phyloP scores from a whole-genome alignment of 805 yeast genomes.

The Candida hispaniensis region DNA sequence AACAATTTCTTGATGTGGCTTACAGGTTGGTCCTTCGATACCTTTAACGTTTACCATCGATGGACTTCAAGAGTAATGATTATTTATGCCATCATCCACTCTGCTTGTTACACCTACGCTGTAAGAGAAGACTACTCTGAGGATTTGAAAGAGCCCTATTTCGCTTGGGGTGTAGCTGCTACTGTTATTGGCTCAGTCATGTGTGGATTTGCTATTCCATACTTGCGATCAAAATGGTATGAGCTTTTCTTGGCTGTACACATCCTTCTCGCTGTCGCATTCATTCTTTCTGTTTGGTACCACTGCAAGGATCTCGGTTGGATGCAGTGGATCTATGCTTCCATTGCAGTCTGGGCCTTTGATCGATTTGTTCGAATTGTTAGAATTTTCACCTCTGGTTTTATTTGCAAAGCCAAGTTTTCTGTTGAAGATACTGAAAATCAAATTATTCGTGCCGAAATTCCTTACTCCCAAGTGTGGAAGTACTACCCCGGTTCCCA shows the following conservation, averaged over 20 bases:
- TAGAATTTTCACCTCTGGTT: constrained; percentile 51
- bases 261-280: constrained; percentile 42
- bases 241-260: constrained; percentile 52
- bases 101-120: constrained; percentile 15
- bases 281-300: constrained; percentile 45
- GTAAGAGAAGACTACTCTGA: background rate
- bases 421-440: constrained; percentile 2
- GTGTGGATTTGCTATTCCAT: constrained; percentile 39
- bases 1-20: constrained; percentile 54
- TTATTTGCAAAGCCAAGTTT: constrained; percentile 18
- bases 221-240: constrained; percentile 45
- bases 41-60: constrained; percentile 51
- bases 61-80: constrained; percentile 26
- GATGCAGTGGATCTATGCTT: constrained; percentile 40
- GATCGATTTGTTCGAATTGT: constrained; percentile 51
- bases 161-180: constrained; percentile 33
- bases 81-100: constrained; percentile 23
- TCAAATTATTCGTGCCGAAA: constrained; percentile 6
- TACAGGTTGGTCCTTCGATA: constrained; percentile 51
- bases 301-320: constrained; percentile 41
- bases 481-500: constrained; percentile 44
- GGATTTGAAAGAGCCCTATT: too few species aligned
- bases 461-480: constrained; percentile 28
- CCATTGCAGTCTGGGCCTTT: constrained; percentile 58
- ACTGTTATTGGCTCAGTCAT: constrained; percentile 36